phyloP scores from a whole-genome alignment of 2,329 filamentous ascomycete species.

The Monosporascus sp. region DNA sequence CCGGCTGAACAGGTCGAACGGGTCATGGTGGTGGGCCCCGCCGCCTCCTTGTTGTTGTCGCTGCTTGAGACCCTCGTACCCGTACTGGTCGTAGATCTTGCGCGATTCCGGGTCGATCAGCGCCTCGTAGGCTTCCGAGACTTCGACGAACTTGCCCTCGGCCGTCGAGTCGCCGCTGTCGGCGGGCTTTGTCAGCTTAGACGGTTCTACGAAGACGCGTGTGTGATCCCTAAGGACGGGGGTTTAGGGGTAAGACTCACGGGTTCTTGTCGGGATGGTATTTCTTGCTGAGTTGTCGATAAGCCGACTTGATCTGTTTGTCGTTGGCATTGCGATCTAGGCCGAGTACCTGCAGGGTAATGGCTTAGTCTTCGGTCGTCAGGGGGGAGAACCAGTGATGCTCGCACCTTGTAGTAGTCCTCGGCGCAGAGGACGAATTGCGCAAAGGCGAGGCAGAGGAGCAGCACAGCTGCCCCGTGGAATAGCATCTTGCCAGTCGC shows the following conservation, averaged over 20 bases:
- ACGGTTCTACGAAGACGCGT: too few relatives aligned
- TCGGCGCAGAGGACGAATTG: conserved; percentile 55
- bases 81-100: conserved; percentile 89
- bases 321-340: conserved; percentile 75
- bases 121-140: conserved; percentile 92
- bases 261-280: conserved; percentile 98
- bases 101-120: conserved; percentile 75
- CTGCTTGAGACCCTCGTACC: conserved; percentile 84
- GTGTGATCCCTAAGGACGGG: too few relatives aligned
- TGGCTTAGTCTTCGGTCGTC: background rate
- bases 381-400: background rate
- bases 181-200: background rate
- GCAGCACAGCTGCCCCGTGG: conserved; percentile 41
- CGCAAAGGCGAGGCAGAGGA: conserved; percentile 45
- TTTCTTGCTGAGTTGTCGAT: conserved; percentile 87
- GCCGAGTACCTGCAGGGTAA: conserved; percentile 60
- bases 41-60: conserved; percentile 66
- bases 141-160: conserved; percentile 85
- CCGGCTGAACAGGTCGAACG: conserved; percentile 91
- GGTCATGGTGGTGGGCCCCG: conserved; percentile 65
- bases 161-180: conserved; percentile 69
- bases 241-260: conserved; percentile 44
- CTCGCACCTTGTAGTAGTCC: conserved; percentile 72
- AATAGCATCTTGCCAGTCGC: conserved; percentile 44
- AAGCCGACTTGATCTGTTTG: conserved; percentile 88